Base-by-base conservation (phyloP, 345 rosid genomes). In the Brassica napus region DNA sequence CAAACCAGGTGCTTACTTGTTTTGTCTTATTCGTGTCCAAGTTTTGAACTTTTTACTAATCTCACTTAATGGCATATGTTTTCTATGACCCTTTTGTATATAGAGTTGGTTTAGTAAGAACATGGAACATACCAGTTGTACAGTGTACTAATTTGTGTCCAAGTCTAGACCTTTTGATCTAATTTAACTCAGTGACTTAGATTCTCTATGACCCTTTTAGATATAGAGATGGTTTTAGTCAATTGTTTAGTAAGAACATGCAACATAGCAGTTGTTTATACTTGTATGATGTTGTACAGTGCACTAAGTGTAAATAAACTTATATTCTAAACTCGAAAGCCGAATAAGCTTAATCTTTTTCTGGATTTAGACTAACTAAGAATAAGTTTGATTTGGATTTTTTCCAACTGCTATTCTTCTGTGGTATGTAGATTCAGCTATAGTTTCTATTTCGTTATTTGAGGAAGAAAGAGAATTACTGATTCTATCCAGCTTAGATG, bases 1-100 rank as follows among this genome's bases (percentile, higher is more conserved):
- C 69, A 88, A 84, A 69, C 87, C 94, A 80, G 93, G 97, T 65
- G 12, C 63, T 12, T 47, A 21, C n/a, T 30, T 10, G 32, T 62
- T 24, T 1, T 59, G 52, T 44, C 71, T 3, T 39, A 24, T 65
- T 69, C 28, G 5, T 66, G 61, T 79, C 70, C 72, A 65, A 21
- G 30, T 57, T 12, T 71, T 8, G 39, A 71, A 31, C 49, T 61
- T 61, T 49, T 69, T 1, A 42, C 12, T 67, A 54, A 34, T 4
- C 31, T 39, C 26, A 52, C 31, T 1, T 11, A 31, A 3, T 16
- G 5, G 35, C 0, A 65, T 2, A 21, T 35, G 5, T 37, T 21
- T 2, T 60, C 4, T 2, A 1, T 49, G 3, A 18, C 15, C 64
- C 14, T 58, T 61, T 26, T 61, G 14, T 8, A 14, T 47, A 3